phyloP scores from a whole-genome alignment of 345 rosid species.

The Arabis alpina region DNA sequence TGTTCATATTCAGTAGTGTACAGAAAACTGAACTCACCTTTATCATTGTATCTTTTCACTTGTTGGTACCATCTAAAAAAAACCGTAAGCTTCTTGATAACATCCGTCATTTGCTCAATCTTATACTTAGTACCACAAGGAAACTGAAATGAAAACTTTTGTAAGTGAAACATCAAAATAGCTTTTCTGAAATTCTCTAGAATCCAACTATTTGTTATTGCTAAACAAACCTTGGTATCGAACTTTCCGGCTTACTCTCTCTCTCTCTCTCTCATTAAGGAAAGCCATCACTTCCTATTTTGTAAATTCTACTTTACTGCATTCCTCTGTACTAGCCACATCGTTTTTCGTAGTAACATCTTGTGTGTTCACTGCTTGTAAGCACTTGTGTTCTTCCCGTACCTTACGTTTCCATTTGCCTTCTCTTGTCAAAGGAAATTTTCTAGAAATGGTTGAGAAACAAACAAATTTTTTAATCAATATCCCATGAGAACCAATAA shows the following conservation, averaged over 20 bases:
- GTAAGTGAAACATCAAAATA: background rate
- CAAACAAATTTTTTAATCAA: too few relatives aligned
- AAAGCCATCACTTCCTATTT: slow-evolving; percentile 78
- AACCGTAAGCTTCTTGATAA: slow-evolving; percentile 67
- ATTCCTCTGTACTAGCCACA: slow-evolving; percentile 52
- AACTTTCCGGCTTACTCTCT: slow-evolving; percentile 72
- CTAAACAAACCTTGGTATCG: slow-evolving; percentile 69
- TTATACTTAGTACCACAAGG: slow-evolving; percentile 50
- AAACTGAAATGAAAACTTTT: background rate
- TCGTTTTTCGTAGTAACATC: slow-evolving; percentile 52
- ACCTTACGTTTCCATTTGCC: slow-evolving; percentile 49
- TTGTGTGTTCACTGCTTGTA: slow-evolving; percentile 52
- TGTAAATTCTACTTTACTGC: slow-evolving; percentile 53
- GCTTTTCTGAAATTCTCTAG: background rate
- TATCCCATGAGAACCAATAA: too few relatives aligned
- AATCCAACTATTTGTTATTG: background rate
- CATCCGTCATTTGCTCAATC: slow-evolving; percentile 58
- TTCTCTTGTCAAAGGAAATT: slow-evolving; percentile 68
- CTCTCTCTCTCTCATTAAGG: slow-evolving; percentile 66
- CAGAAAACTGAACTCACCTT: slow-evolving; percentile 50
- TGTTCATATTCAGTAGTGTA: slow-evolving; percentile 10
- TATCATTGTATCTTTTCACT: slow-evolving; percentile 55
- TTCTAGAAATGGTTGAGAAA: slow-evolving; percentile 47
- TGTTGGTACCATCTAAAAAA: slow-evolving; percentile 79
- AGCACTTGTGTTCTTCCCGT: slow-evolving; percentile 62